Evolutionary conservation across 495 filamentous ascomycete genomes (phyloP), one percentile per base, ranked within the genome.

Genomic region (Thermothielavioides terrestris): DNA sequence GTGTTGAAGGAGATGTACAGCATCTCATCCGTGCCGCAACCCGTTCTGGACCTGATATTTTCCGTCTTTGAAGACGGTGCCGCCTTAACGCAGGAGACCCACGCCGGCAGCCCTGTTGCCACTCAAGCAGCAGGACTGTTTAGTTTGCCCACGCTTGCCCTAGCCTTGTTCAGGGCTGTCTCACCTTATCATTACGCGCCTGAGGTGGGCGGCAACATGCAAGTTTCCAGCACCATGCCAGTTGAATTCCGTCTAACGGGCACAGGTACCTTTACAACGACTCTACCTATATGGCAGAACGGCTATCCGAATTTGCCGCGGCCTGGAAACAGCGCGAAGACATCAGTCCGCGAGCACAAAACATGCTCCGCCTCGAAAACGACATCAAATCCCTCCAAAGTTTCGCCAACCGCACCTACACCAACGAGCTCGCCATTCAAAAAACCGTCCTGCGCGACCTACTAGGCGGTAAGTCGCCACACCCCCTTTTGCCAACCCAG

Each of bases 81-180:
- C 23, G 69, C 73, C 32, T 72, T 94, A 32, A 71, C 75, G 11
- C 60, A 72, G 58, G 53, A 68, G 12, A 46, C 21, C 18, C 56
- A 61, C 38, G 65, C 70, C 6, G 57, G 59, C 23, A 70, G 69
- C 46, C 76, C 72, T 2, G 67, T 95, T 36, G 75, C 85, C 6
- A 73, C 84, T 17, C 88, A 88, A 7, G 86, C 85, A 6, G 63
- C 79, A 20, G 86, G 81, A 3, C 75, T 99, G 7, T 84, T 89
- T 57, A 77, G 81, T 32, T 69, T 99, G 9, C 91, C 92, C 22
- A 86, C 86, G 1, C 77, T 94, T 26, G 76, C 90, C 17, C 70
- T 99, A 20, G 88, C 90, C 22, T 86, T 94, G 79, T 97, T 90
- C 68, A 84, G 94, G 41, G 89, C 92, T 11, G 81, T 87, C 2